A percentile compares a stretch with the other conserved stretches of the same genome.
Conservation (phyloP, 306 rosid genomes). For the Cotoneaster glaucophyllus region DNA sequence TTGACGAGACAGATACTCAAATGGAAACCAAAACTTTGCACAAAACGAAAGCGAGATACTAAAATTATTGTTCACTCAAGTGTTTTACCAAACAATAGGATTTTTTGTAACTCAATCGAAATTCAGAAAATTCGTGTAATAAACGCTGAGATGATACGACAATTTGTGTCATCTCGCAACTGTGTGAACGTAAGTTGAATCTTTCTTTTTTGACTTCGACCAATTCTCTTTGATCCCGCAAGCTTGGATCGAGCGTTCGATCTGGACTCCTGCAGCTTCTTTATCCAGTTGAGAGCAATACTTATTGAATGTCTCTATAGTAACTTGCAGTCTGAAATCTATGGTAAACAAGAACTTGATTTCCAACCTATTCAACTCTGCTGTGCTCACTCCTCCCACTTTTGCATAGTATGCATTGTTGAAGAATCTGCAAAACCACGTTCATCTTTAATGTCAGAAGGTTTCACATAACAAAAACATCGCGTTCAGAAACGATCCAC, state of each 20-base stretch:
- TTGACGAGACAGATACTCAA: neutral
- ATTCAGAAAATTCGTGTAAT: constrained; percentile 5
- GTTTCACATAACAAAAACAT: neutral
- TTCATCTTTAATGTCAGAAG: neutral
- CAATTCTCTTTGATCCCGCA: constrained; percentile 67
- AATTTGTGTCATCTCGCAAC: constrained; percentile 51
- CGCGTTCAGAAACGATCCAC: neutral
- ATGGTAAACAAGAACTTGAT: constrained; percentile 73
- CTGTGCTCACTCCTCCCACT: constrained; percentile 89
- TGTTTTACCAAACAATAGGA: constrained; percentile 8
- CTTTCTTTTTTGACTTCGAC: constrained; percentile 74
- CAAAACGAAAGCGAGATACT: neutral
- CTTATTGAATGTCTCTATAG: constrained; percentile 55
- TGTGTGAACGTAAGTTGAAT: constrained; percentile 54
- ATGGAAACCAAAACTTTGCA: neutral
- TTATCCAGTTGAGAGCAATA: constrained; percentile 67
- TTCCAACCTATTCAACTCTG: constrained; percentile 82
- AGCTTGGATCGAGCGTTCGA: constrained; percentile 72
- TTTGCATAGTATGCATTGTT: constrained; percentile 93
- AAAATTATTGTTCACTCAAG: neutral
- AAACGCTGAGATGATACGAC: constrained; percentile 14
- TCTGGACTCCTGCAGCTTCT: constrained; percentile 49
- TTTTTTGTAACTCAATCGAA: constrained; percentile 8
- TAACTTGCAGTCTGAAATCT: constrained; percentile 85
- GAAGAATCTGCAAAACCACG: constrained; percentile 63